These are phyloP conservation scores for Sanguinoderma infundibulare DNA, from an alignment of 1,284 basidiomycete species.

Conservation along the genomic window DNA sequence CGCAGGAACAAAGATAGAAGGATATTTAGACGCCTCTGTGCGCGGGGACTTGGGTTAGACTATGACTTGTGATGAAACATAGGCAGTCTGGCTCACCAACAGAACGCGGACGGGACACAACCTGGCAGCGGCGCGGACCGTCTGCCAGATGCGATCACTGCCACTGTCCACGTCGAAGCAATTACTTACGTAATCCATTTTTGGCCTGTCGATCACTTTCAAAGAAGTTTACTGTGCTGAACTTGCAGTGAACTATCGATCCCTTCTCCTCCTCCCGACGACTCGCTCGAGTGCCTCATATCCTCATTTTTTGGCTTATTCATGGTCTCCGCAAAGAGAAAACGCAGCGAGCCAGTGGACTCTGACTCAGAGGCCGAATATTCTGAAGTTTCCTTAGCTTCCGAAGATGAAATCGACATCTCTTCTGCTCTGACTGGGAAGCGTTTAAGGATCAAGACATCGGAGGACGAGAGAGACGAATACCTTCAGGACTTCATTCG, in stretches of 20 bases:
- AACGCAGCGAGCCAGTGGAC: conserved; percentile 6
- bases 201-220: conserved; percentile 1
- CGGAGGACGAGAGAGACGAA: conserved; percentile 47
- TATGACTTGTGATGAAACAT: too few species aligned
- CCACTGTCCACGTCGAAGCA: too few species aligned
- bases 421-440: conserved; percentile 47
- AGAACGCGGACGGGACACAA: too few species aligned
- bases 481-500: conserved; percentile 65
- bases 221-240: not conserved
- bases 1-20: too few species aligned
- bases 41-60: too few species aligned
- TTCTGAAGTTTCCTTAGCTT: conserved; percentile 19
- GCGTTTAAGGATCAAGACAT: conserved; percentile 30
- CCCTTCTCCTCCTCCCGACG: not conserved
- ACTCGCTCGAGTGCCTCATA: too few species aligned
- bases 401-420: conserved; percentile 52
- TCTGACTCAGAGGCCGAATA: conserved; percentile 35
- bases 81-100: too few species aligned
- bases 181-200: conserved; percentile 18
- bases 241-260: not conserved
- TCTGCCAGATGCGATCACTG: too few species aligned
- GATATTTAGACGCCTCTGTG: too few species aligned
- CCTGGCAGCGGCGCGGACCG: too few species aligned
- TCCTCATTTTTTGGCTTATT: too few species aligned
- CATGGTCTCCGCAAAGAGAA: conserved; percentile 26